Evolutionary conservation across 805 yeast species (phyloP).

Genomic region (Saturnispora bothae): DNA sequence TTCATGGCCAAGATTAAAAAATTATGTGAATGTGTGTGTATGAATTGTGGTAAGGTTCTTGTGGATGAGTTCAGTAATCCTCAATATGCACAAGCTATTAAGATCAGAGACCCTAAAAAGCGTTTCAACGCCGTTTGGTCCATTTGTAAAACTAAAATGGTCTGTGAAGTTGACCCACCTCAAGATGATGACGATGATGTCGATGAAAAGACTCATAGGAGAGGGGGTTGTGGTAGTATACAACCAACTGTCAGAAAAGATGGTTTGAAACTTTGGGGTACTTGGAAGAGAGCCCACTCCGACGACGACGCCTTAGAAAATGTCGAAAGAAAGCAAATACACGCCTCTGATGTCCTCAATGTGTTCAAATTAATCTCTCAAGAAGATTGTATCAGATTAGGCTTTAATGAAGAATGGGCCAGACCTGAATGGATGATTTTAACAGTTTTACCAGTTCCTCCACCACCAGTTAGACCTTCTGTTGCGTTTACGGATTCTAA

Average conservation of each 20-base stretch:
- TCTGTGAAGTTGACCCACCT: slow-evolving; percentile 87
- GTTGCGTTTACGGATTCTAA: slow-evolving; percentile 97
- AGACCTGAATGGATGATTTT: slow-evolving; percentile 98
- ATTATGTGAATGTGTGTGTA: slow-evolving; percentile 92
- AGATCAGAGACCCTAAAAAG: slow-evolving; percentile 86
- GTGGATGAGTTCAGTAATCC: slow-evolving; percentile 70
- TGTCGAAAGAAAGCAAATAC: slow-evolving; percentile 82
- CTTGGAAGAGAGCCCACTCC: slow-evolving; percentile 81
- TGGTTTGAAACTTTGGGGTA: slow-evolving; percentile 92
- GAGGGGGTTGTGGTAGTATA: slow-evolving; percentile 97
- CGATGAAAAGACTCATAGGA: slow-evolving; percentile 30
- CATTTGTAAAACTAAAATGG: slow-evolving; percentile 81
- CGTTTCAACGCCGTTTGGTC: slow-evolving; percentile 97
- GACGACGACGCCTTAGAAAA: slow-evolving; percentile 71
- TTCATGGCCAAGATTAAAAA: slow-evolving; percentile 89
- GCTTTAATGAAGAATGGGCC: slow-evolving; percentile 91
- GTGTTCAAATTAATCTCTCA: slow-evolving; percentile 86
- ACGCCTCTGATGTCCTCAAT: slow-evolving; percentile 81
- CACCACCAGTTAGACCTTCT: slow-evolving; percentile 98
- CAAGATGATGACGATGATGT: slow-evolving; percentile 39
- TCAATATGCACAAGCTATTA: slow-evolving; percentile 77
- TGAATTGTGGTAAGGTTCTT: slow-evolving; percentile 94
- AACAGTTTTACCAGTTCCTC: slow-evolving; percentile 98
- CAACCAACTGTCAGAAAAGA: slow-evolving; percentile 95
- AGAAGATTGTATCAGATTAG: slow-evolving; percentile 72